Base-by-base conservation (phyloP, 768 basidiomycete species). In the Pleurotus citrinopileatus region DNA sequence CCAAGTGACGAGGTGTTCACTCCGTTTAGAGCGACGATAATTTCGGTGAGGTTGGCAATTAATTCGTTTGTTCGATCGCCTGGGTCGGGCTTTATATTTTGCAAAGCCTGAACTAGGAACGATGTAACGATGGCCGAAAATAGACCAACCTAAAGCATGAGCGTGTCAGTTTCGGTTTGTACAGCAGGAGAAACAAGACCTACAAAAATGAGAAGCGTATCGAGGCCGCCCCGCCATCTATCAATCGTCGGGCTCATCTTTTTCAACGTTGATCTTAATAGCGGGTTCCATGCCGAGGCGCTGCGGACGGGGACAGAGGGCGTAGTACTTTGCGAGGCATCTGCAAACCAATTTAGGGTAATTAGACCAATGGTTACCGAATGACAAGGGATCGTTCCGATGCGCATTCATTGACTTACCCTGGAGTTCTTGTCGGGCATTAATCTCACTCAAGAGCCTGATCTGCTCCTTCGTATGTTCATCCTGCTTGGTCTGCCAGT, bases 141-240 rank as follows among this genome's bases (percentile, higher is more conserved):
- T 5, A 62, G 52, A 52, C 61, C 61, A 12, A 62, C 37, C 61
- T 62, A 23, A 20, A 32, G 22, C 4, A n/a, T 22, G 17, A 26
- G n/a, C 20, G 3, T 4, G 10, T 27, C 8, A 50, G 2, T 5
- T 40, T 3, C 22, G 3, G 19, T 19, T 40, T 28, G 15, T 8
- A 55, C 42, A 15, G 2, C 4, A 22, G 2, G 2, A 10, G n/a
- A 25, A n/a, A 6, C 19, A 20, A 15, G 51, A 46, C 61, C 10
- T 34, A 62, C 61, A 57, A 62, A 62, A 12, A 62, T 59, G 4
- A 62, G 51, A n/a, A 62, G 57, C 7, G 59, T 59, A 29, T 62
- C 61, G 19, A 62, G 54, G 4, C 61, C 57, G 8, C 57, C 56
- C 1, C 61, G 59, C 59, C 59, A 60, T 50, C 56, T 52, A 10